Conservation (phyloP, 2,329 filamentous ascomycete genomes). For the Hypoxylon sp. region DNA sequence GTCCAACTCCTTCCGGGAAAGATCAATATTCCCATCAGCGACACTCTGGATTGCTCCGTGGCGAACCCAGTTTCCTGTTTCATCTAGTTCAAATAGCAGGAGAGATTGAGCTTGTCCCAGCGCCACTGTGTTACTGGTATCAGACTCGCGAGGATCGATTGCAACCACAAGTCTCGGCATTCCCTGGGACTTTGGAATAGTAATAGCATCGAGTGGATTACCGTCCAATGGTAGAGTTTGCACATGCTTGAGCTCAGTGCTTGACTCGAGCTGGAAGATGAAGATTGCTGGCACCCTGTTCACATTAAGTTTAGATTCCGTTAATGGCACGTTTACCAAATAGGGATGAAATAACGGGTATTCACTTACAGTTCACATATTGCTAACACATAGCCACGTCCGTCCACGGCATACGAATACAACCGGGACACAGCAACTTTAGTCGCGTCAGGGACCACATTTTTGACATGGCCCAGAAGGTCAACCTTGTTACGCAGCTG, state of each 20-base stretch:
- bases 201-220: conserved; percentile 72
- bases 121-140: conserved; percentile 44
- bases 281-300: conserved; percentile 74
- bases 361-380: conserved; percentile 63
- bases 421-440: conserved; percentile 66
- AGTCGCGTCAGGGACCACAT: conserved; percentile 54
- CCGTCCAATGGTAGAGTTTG: conserved; percentile 71
- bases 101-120: conserved; percentile 33
- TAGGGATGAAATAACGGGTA: conserved; percentile 43
- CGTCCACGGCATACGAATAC: conserved; percentile 51
- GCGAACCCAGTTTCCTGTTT: conserved; percentile 37
- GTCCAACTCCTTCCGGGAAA: conserved; percentile 50
- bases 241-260: conserved; percentile 65
- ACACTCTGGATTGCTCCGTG: conserved; percentile 23
- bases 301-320: conserved; percentile 42
- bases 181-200: conserved; percentile 34
- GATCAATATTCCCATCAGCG: conserved; percentile 29
- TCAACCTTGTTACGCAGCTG: conserved; percentile 68
- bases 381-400: conserved; percentile 56
- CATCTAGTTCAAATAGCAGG: conserved; percentile 46
- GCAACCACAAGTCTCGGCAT: conserved; percentile 58
- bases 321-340: conserved; percentile 24
- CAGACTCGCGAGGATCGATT: conserved; percentile 54
- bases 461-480: conserved; percentile 62
- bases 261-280: conserved; percentile 68